phyloP scores from a whole-genome alignment of 164 flowering plant genomes.

The Dillenia turbinata region DNA sequence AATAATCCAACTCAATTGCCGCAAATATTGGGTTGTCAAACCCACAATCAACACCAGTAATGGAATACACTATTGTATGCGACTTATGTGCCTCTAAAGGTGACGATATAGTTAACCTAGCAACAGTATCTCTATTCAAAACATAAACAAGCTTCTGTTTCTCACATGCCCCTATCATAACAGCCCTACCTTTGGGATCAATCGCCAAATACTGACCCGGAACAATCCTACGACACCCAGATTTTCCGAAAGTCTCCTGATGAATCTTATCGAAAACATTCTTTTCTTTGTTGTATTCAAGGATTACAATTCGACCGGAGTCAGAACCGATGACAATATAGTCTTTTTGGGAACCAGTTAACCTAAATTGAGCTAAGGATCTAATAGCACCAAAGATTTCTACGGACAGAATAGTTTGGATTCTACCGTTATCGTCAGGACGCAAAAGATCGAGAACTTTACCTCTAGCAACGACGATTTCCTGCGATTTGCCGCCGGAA shows the following conservation, averaged over 20 bases:
- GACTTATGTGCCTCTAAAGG: conserved; percentile 96
- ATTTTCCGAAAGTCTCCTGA: conserved; percentile 94
- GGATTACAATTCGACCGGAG: conserved; percentile 87
- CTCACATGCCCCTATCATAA: conserved; percentile 93
- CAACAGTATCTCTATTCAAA: conserved; percentile 85
- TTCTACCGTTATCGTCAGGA: conserved; percentile 89
- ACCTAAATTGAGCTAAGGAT: conserved; percentile 78
- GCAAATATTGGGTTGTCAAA: conserved; percentile 97
- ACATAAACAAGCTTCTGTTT: conserved; percentile 98
- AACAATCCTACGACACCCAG: conserved; percentile 89
- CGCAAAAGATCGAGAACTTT: conserved; percentile 89
- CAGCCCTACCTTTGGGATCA: conserved; percentile 96
- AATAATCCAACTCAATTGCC: conserved; percentile 94
- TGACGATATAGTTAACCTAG: conserved; percentile 89
- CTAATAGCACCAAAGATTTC: conserved; percentile 87
- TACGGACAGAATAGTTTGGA: conserved; percentile 79
- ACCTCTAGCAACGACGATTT: conserved; percentile 88
- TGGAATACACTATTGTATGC: conserved; percentile 72
- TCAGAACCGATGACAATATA: conserved; percentile 94
- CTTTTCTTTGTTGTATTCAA: conserved; percentile 83
- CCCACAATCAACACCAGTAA: conserved; percentile 92
- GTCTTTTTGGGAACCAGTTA: conserved; percentile 90
- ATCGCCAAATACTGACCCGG: conserved; percentile 89
- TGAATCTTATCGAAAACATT: conserved; percentile 85
- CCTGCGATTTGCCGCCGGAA: conserved; percentile 80